Base-by-base conservation (phyloP, 2,329 filamentous ascomycete species). In the Clonostachys solani region DNA sequence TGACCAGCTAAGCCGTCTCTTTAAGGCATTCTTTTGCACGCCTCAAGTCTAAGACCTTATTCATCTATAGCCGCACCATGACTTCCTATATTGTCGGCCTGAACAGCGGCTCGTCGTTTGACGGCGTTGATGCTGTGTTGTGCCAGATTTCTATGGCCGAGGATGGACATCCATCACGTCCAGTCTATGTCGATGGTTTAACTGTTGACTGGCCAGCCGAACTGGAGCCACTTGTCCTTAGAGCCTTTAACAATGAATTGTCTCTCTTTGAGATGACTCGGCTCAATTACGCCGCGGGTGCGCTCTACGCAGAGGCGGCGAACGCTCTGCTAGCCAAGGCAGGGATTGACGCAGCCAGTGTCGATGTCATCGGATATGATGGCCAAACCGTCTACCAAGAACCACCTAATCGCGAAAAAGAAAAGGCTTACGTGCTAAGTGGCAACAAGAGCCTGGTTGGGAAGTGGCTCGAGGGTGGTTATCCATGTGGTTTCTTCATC, bases 351-450 rank as follows among this genome's bases (percentile, higher is more conserved):
- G 49, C 60, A 6, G 47, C 56, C 34, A 56, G 61, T 13, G 50
- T 62, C 40, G 54, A 59, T 23, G 59, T 62, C 15, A 50, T 62
- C 18, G 59, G 59, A 2, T 62, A 62, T 36, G 59, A 62, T 33
- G 59, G 59, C 29, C 59, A 61, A 50, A 62, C 59, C 13, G 55
- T 62, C 36, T 61, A 62, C 49, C 60, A 62, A 43, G 60, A 62
- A 44, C 60, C 60, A 7, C 50, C 56, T 10, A 54, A 62, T 41
- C 49, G 55, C 9, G 47, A 43, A 6, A 54, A 51, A 37, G 52
- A 56, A 44, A 49, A 49, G 8, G 52, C 48, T 13, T 57, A 54
- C 38, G 19, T 53, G 12, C 41, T 43, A 37, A 58, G 52, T 35
- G 51, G 52, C 18, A 59, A 49, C 49, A 51, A 49, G 33, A 58